These are phyloP conservation scores for Limnanthes douglasii DNA, from an alignment of 345 rosid genomes.

Conservation along the genomic window DNA sequence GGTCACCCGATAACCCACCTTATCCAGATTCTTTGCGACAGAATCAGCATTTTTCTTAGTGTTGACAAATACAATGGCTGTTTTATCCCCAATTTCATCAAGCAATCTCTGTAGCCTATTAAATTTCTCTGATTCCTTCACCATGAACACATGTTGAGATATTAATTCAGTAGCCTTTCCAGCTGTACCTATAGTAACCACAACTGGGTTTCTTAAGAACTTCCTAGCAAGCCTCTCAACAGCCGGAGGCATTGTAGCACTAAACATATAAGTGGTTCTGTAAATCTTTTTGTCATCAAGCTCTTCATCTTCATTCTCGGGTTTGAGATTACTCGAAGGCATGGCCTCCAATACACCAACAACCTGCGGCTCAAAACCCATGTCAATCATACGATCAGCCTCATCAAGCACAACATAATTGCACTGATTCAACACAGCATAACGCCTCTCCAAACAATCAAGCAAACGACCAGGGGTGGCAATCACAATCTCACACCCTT, in stretches of 20 bases:
- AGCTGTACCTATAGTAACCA: constrained; percentile 90
- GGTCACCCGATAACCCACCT: constrained; percentile 73
- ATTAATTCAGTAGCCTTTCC: constrained; percentile 93
- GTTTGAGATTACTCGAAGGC: constrained; percentile 93
- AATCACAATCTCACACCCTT: constrained; percentile 93
- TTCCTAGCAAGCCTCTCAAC: constrained; percentile 93
- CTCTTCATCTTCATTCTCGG: constrained; percentile 93
- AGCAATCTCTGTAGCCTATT: constrained; percentile 56
- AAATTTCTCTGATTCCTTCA: constrained; percentile 79
- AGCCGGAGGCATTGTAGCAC: constrained; percentile 94
- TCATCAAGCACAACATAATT: constrained; percentile 96
- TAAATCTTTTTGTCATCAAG: constrained; percentile 88
- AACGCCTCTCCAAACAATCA: constrained; percentile 89
- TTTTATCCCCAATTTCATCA: constrained; percentile 75
- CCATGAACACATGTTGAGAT: constrained; percentile 74
- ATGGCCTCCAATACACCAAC: constrained; percentile 81
- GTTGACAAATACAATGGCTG: constrained; percentile 83
- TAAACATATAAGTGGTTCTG: constrained; percentile 93
- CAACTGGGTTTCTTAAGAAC: constrained; percentile 92
- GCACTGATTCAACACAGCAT: constrained; percentile 83
- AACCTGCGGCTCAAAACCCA: constrained; percentile 95
- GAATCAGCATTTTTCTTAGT: constrained; percentile 73
- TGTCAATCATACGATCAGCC: constrained; percentile 96
- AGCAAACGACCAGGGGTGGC: constrained; percentile 86
- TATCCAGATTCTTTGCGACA: constrained; percentile 80